Base-by-base conservation (phyloP, 306 rosid species). In the Gillenia trifoliata region DNA sequence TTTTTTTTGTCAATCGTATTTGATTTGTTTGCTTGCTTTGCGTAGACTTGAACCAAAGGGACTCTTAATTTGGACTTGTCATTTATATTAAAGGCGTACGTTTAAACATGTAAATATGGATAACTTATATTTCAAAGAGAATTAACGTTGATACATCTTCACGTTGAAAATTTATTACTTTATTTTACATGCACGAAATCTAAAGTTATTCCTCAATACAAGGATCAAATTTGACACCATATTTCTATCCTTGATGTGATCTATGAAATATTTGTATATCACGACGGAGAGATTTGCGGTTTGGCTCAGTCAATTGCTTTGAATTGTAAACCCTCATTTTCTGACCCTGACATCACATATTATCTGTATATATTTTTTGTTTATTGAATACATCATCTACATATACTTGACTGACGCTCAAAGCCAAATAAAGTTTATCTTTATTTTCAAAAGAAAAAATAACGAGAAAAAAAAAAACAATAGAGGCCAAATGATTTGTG, bases 221-320 rank as follows among this genome's bases (percentile, higher is more conserved):
- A 15, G 65, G 65, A 28, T 60, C 22, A 13, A 28, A 26, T 13
- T 5, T 17, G 23, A 52, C 57, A 52, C 25, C 11, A 52, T 52
- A 52, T 52, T 20, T 6, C 31, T 16, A 4, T 15, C 31, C 20
- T 30, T 30, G 13, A 62, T 62, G 11, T 28, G 23, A 29, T 62
- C 1, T 17, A n/a, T 69, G 61, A n/a, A 13, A 26, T 25, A 11
- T 59, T 10, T 8, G 49, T 49, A 25, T 30, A 31, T 26, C 13
- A 11, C 20, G 16, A 69, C 16, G 50, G 45, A 15, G 30, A 54
- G 29, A 50, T 52, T 70, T 50, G 20, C 19, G n/a, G 45, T 43
- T 70, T 38, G 45, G 45, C 68, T 31, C 22, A 70, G 49, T 70
- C 74, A 70, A 52, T 52, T 52, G 66, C 65, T 60, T 28, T 41